A percentile compares a stretch with the other conserved stretches of the same genome.
Conservation (phyloP, 768 basidiomycete genomes). For the Kondoa malvinella region DNA sequence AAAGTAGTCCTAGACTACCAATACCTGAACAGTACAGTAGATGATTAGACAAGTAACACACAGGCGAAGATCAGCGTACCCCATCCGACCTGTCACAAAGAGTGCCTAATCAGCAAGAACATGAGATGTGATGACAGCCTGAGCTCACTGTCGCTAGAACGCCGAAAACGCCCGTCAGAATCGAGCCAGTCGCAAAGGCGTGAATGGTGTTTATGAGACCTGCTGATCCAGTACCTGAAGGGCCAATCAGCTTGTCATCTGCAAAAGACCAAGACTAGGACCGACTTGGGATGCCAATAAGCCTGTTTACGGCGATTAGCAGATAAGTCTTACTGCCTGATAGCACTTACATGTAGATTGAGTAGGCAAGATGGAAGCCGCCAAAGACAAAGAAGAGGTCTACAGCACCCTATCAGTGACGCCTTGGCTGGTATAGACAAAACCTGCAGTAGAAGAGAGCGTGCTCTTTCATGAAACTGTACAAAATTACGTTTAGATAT, state of each 20-base stretch:
- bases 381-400: conserved; percentile 94
- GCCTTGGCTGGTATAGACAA: conserved; percentile 27
- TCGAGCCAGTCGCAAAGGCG: conserved; percentile 51
- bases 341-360: conserved; percentile 80
- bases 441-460: conserved; percentile 74
- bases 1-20: conserved; percentile 18
- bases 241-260: conserved; percentile 92
- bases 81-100: neutral
- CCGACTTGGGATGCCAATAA: conserved; percentile 77
- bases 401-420: conserved; percentile 30
- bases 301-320: conserved; percentile 46
- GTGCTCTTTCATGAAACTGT: conserved; percentile 87
- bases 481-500: conserved; percentile 54
- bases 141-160: conserved; percentile 68
- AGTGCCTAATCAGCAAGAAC: conserved; percentile 5
- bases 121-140: neutral
- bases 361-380: conserved; percentile 85
- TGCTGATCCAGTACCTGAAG: conserved; percentile 78
- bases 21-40: neutral
- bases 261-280: no score
- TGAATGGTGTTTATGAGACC: conserved; percentile 85
- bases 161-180: conserved; percentile 66
- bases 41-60: neutral
- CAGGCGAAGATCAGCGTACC: neutral
- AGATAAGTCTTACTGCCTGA: no score